A percentile compares a stretch with the other conserved stretches of the same genome.
Evolutionary conservation across 1,284 basidiomycete species (phyloP).

Genomic region (Pascua sp.): DNA sequence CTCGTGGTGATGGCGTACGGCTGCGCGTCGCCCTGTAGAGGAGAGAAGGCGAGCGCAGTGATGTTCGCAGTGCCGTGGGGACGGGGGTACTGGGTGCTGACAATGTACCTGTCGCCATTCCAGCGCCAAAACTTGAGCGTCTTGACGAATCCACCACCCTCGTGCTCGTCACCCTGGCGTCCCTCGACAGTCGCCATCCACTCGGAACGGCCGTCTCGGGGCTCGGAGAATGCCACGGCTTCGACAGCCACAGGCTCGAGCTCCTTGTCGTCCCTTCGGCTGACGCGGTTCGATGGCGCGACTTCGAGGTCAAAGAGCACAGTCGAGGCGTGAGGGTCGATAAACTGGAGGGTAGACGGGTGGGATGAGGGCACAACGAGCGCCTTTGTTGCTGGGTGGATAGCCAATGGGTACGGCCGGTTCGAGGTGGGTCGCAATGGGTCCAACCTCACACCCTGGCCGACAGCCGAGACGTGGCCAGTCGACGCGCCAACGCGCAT

Average conservation of each 20-base stretch:
- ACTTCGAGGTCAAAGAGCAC: conserved; percentile 86
- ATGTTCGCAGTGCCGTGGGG: conserved; percentile 73
- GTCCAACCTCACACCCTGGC: conserved; percentile 43
- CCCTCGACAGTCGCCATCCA: conserved; percentile 94
- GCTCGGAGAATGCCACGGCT: conserved; percentile 61
- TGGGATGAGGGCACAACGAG: conserved; percentile 89
- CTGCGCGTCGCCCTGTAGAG: conserved; percentile 15
- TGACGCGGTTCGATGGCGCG: conserved; percentile 87
- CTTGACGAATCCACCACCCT: conserved; percentile 58
- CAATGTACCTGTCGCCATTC: conserved; percentile 52
- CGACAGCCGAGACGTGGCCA: conserved; percentile 70
- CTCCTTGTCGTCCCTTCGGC: conserved; percentile 72
- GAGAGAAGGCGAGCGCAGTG: conserved; percentile 64
- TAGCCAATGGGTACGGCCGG: conserved; percentile 54
- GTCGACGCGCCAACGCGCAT: conserved; percentile 71
- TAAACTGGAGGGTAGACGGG: conserved; percentile 88
- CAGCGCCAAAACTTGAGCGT: conserved; percentile 83
- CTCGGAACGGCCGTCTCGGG: conserved; percentile 50
- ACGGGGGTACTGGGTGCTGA: conserved; percentile 84
- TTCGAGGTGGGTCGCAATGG: conserved; percentile 33
- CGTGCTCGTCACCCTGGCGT: conserved; percentile 62
- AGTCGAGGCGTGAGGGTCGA: conserved; percentile 68
- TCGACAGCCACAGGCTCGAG: conserved; percentile 77
- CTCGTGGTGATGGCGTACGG: conserved; percentile 50
- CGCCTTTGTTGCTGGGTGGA: conserved; percentile 68